Evolutionary conservation across 2,329 filamentous ascomycete genomes (phyloP).

Genomic region (Aspergillus persii): DNA sequence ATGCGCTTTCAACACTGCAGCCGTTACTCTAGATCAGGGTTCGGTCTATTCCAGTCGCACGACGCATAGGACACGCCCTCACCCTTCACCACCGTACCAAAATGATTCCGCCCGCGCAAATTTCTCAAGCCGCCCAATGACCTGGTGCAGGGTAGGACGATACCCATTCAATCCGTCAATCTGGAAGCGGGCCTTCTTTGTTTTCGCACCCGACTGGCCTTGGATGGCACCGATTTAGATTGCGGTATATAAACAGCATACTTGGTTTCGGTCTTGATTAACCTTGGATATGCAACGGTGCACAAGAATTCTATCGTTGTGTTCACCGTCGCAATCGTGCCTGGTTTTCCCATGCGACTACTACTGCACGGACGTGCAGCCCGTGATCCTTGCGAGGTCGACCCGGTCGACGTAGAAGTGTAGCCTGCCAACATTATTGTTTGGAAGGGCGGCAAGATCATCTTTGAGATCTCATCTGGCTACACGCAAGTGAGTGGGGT

Average conservation of each 20-base stretch:
- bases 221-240: constrained; percentile 28
- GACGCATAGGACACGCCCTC: constrained; percentile 47
- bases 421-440: constrained; percentile 41
- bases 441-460: constrained; percentile 30
- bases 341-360: constrained; percentile 52
- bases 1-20: background rate
- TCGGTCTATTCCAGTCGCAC: constrained; percentile 3
- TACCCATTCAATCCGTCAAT: constrained; percentile 55
- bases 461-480: constrained; percentile 36
- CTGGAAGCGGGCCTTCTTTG: constrained; percentile 45
- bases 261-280: constrained; percentile 53
- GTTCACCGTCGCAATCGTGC: constrained; percentile 39
- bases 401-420: constrained; percentile 49
- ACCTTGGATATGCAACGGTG: constrained; percentile 60
- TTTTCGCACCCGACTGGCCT: constrained; percentile 20
- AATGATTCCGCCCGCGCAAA: constrained; percentile 58
- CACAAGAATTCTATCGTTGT: constrained; percentile 52
- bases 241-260: constrained; percentile 48
- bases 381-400: constrained; percentile 51
- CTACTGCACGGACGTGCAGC: constrained; percentile 46
- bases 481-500: constrained; percentile 54
- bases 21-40: background rate
- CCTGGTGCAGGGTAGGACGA: constrained; percentile 61
- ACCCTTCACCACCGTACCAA: constrained; percentile 56
- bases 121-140: constrained; percentile 52